A percentile compares a stretch with the other conserved stretches of the same genome.
Conservation (phyloP, 441 rosid species). For the Erodium texanum region DNA sequence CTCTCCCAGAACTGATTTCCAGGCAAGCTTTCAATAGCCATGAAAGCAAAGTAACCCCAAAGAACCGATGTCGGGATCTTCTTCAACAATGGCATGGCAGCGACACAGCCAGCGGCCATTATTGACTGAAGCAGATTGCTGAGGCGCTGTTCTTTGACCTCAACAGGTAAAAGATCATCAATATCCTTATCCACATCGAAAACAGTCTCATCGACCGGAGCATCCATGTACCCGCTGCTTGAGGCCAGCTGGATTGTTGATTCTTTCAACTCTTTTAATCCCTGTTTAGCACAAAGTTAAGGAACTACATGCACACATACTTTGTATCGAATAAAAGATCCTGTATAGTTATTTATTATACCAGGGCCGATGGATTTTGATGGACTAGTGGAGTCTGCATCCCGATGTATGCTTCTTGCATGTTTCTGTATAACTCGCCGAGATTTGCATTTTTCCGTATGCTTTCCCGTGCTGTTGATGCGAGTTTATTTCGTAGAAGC, state of each 20-base stretch:
- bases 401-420: constrained; percentile 59
- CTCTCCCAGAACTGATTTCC: constrained; percentile 85
- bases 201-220: constrained; percentile 58
- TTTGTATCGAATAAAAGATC: constrained; percentile 5
- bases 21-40: constrained; percentile 78
- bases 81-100: constrained; percentile 69
- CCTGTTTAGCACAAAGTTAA: constrained; percentile 32
- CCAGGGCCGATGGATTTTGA: constrained; percentile 52
- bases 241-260: constrained; percentile 61
- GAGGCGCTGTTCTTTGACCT: constrained; percentile 15
- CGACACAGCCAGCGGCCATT: constrained; percentile 65
- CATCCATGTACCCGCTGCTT: constrained; percentile 56
- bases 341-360: constrained; percentile 16
- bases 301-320: constrained; percentile 4
- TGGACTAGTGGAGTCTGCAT: constrained; percentile 65
- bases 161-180: constrained; percentile 65
- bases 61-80: constrained; percentile 31
- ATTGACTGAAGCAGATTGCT: constrained; percentile 70
- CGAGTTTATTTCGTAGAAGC: constrained; percentile 65
- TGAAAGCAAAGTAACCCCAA: constrained; percentile 70
- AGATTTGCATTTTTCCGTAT: constrained; percentile 46
- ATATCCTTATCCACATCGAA: constrained; percentile 66
- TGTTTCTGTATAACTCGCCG: constrained; percentile 50
- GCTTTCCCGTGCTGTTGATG: constrained; percentile 49
- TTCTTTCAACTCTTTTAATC: constrained; percentile 68